Percentiles rank a stretch among this genome's conserved stretches.
These are phyloP conservation scores for Kwoniella mangroviensis DNA, from an alignment of 768 basidiomycete species.

Conservation along the genomic window DNA sequence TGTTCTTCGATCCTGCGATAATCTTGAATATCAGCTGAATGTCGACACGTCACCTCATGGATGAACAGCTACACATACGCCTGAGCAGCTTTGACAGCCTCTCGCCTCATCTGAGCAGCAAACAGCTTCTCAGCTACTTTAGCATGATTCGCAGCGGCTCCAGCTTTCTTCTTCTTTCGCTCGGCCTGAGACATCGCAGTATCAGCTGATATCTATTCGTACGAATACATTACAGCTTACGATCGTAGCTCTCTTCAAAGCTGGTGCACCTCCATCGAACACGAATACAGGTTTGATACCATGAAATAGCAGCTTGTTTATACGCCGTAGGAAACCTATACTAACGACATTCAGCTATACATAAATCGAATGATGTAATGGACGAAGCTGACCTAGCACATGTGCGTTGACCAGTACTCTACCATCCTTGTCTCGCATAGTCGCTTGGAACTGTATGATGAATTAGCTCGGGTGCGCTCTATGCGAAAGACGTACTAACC, in stretches of 20 bases:
- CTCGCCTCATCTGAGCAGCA: constrained; percentile 88
- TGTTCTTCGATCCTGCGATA: constrained; percentile 20
- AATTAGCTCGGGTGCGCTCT: not conserved
- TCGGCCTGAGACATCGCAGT: constrained; percentile 66
- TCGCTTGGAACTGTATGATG: constrained; percentile 76
- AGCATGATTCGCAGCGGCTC: constrained; percentile 81
- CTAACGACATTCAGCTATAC: not conserved
- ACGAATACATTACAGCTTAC: constrained; percentile 60
- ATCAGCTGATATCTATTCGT: constrained; percentile 16
- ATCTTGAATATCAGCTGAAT: constrained; percentile 12
- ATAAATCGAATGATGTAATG: not conserved
- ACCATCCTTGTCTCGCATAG: constrained; percentile 97
- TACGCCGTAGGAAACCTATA: constrained; percentile 64
- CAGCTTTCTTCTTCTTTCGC: constrained; percentile 85
- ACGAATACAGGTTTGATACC: constrained; percentile 99
- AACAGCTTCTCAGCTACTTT: constrained; percentile 89
- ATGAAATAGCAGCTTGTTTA: constrained; percentile 92
- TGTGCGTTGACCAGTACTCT: constrained; percentile 88
- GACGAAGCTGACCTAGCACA: constrained; percentile 69
- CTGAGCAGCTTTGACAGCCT: constrained; percentile 71
- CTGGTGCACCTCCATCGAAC: constrained; percentile 95
- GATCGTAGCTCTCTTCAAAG: constrained; percentile 83
- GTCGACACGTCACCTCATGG: not conserved
- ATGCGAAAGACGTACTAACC: constrained; percentile 34
- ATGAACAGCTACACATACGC: constrained; percentile 42